Conservation (phyloP, 208 protist genomes). For the Porcisia hertigi region DNA sequence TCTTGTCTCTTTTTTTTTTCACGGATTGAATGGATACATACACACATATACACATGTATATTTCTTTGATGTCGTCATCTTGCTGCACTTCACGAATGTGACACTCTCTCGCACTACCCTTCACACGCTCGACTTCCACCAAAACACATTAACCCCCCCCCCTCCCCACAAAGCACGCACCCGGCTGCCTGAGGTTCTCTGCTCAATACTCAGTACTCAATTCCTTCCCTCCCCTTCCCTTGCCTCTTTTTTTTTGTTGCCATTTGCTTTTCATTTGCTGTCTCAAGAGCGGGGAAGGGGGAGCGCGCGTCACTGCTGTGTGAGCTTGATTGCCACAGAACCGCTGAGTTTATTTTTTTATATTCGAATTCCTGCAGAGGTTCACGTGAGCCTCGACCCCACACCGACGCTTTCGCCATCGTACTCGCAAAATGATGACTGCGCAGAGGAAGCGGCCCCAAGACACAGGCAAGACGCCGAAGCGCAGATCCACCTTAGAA, state of each 20-base stretch:
- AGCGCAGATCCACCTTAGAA: background rate
- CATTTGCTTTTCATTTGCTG: background rate
- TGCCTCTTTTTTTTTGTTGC: too few species aligned
- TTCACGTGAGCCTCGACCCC: slow-evolving; percentile 28
- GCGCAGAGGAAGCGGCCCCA: background rate
- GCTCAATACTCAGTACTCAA: too few species aligned
- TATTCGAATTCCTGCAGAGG: slow-evolving; percentile 8
- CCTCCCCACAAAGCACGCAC: too few species aligned
- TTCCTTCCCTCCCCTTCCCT: background rate
- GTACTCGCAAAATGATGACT: background rate
- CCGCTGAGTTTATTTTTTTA: slow-evolving; percentile 14
- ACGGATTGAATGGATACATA: background rate
- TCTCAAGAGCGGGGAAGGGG: background rate
- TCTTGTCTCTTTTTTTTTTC: background rate
- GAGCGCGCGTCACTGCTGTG: background rate
- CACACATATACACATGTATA: too few species aligned
- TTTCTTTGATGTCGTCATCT: background rate
- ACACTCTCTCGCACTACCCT: background rate
- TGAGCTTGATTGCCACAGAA: slow-evolving; percentile 15
- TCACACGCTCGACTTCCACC: background rate
- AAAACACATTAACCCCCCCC: background rate
- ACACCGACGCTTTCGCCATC: slow-evolving; percentile 6
- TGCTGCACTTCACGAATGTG: background rate
- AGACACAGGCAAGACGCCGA: background rate
- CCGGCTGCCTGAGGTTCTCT: background rate